phyloP scores from a whole-genome alignment of 768 basidiomycete species.

The Boletellus ananiceps region DNA sequence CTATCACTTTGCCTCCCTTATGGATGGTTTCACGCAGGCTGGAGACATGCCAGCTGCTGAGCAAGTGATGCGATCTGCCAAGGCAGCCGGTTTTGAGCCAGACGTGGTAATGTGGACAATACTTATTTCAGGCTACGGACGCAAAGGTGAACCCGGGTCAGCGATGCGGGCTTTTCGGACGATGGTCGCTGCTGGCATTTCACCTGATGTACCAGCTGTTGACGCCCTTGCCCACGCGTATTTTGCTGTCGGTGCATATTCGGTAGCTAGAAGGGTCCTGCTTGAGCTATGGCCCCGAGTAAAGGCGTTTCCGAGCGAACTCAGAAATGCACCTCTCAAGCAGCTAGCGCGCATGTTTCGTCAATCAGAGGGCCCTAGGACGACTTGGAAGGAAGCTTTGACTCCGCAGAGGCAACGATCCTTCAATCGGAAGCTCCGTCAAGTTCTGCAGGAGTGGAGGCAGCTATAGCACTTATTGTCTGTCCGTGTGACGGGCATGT shows the following conservation, averaged over 20 bases:
- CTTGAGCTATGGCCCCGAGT: constrained; percentile 62
- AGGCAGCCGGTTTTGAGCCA: constrained; percentile 46
- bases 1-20: constrained; percentile 70
- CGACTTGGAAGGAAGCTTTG: constrained; percentile 18
- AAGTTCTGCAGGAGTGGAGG: constrained; percentile 25
- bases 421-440: constrained; percentile 37
- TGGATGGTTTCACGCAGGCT: constrained; percentile 62
- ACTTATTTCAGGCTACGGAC: constrained; percentile 67
- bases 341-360: constrained; percentile 46
- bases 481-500: neutral
- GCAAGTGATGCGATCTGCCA: constrained; percentile 50
- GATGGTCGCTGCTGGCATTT: constrained; percentile 58
- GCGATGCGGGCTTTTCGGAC: constrained; percentile 54
- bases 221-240: constrained; percentile 70
- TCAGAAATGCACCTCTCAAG: constrained; percentile 42
- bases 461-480: constrained; percentile 3
- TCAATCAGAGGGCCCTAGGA: constrained; percentile 14
- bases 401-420: constrained; percentile 32
- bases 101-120: constrained; percentile 73
- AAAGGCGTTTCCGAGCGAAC: constrained; percentile 52
- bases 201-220: constrained; percentile 67
- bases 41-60: constrained; percentile 60
- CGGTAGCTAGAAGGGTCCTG: constrained; percentile 49
- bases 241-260: constrained; percentile 50
- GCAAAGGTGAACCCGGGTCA: constrained; percentile 47